phyloP scores from a whole-genome alignment of 139 green algal genomes.

The Micractinium conductrix region DNA sequence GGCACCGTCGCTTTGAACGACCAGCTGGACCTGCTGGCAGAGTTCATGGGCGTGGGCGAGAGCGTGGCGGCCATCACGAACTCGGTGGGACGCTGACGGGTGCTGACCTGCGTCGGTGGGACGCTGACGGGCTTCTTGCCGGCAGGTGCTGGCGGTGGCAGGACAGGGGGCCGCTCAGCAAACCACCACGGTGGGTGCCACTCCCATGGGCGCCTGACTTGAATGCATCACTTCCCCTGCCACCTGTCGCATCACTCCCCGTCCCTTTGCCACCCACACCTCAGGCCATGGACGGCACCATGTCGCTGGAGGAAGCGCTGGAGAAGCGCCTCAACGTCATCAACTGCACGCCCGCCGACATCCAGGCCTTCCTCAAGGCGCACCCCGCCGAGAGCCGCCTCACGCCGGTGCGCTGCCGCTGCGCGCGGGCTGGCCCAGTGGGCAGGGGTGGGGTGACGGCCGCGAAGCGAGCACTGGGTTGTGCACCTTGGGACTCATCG shows the following conservation, averaged over 20 bases:
- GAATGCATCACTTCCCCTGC: too few species aligned
- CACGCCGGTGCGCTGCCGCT: constrained; percentile 51
- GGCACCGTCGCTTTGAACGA: constrained; percentile 73
- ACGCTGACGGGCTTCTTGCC: too few species aligned
- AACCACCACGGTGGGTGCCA: too few species aligned
- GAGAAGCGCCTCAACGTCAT: constrained; percentile 69
- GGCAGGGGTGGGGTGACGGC: too few species aligned
- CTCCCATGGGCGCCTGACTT: too few species aligned
- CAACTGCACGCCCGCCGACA: constrained; percentile 66
- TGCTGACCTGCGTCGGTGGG: not conserved
- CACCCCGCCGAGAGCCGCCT: constrained; percentile 60
- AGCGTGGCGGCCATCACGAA: constrained; percentile 63
- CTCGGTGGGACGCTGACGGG: not conserved
- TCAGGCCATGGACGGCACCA: constrained; percentile 78
- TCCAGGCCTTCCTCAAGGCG: constrained; percentile 64
- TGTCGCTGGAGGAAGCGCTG: constrained; percentile 63
- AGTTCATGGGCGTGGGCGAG: constrained; percentile 73
- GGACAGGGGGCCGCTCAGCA: too few species aligned
- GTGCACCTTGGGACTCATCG: too few species aligned
- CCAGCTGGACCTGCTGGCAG: constrained; percentile 71
- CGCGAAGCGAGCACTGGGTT: too few species aligned
- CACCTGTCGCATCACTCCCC: too few species aligned
- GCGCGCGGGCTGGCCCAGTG: too few species aligned
- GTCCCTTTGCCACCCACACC: too few species aligned
- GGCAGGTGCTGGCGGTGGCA: too few species aligned